Evolutionary conservation across 2,329 filamentous ascomycete genomes (phyloP), one percentile per base, ranked within the genome.

Genomic region (Botrytis elliptica): DNA sequence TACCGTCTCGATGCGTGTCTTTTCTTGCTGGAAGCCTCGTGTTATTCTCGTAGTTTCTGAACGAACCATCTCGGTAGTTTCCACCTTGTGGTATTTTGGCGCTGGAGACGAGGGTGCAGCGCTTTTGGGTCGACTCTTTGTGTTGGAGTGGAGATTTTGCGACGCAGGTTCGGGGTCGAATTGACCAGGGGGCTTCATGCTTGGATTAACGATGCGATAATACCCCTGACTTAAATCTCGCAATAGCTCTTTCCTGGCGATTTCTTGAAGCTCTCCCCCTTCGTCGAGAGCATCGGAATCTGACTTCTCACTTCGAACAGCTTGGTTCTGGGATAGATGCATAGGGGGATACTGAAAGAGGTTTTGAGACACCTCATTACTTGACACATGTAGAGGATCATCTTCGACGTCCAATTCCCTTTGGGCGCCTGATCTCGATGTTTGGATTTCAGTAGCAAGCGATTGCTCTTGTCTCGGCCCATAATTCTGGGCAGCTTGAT

Each of bases 321-420:
- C 5, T 55, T 29, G 12, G n/a, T 5, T 18, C n/a, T 8, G 14
- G 6, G 52, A 18, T 55, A 4, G 5, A 16, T 29, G 2, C n/a
- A 3, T 4, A 3, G n/a, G 9, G 4, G 22, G 4, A n/a, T 55
- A 12, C 1, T 6, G 12, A n/a, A 16, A 6, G 0, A 4, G 8
- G 3, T 55, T 14, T 7, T 1, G n/a, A 18, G 52, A 16, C 25
- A 16, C 52, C 25, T 55, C 14, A 29, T 16, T 16, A 29, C 25
- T 55, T 18, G 25, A 16, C 52, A 29, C 18, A 8, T 55, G n/a
- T 4, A 55, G 5, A 2, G n/a, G n/a, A 0, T 29, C 52, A 29
- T 55, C 52, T n/a, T 29, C 52, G 14, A 18, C n/a, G 3, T 55
- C 5, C n/a, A 29, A 55, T n/a, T 55, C n/a, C 52, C 18, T 29